Conservation (phyloP, 139 green algal genomes). For the Auxenochlorella pyrenoidosa region DNA sequence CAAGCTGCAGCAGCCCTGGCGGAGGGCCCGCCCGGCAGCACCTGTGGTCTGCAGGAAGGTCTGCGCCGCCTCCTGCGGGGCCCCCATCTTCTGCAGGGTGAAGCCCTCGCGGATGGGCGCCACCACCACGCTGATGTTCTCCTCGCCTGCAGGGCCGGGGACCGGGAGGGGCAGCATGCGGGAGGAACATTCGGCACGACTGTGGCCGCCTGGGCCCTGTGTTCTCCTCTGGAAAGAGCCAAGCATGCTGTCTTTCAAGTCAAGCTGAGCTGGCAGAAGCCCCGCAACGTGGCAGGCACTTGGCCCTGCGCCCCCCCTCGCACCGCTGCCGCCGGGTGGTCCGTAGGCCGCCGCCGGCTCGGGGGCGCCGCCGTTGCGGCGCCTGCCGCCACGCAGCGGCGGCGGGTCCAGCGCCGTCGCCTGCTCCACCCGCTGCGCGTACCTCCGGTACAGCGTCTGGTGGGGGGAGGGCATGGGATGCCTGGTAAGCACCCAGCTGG, state of each 20-base stretch:
- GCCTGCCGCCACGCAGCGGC: slow-evolving; percentile 22
- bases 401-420: slow-evolving; percentile 71
- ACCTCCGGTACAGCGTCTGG: slow-evolving; percentile 73
- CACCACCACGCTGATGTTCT: slow-evolving; percentile 92
- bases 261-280: neutral
- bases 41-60: slow-evolving; percentile 68
- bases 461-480: too few relatives aligned
- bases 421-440: slow-evolving; percentile 75
- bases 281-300: neutral
- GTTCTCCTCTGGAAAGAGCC: neutral
- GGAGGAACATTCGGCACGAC: too few relatives aligned
- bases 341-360: slow-evolving; percentile 90
- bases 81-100: slow-evolving; percentile 68
- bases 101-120: slow-evolving; percentile 85
- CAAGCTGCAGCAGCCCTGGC: neutral
- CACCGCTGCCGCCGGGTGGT: slow-evolving; percentile 73
- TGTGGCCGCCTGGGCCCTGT: too few relatives aligned
- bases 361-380: neutral
- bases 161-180: too few relatives aligned
- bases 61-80: slow-evolving; percentile 54
- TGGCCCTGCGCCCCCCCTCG: neutral
- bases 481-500: too few relatives aligned
- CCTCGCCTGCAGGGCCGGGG: slow-evolving; percentile 47
- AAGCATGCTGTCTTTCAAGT: neutral
- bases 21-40: too few relatives aligned